Percentiles rank a stretch among this genome's conserved stretches.
These are phyloP conservation scores for Immersiella caudata DNA, from an alignment of 495 filamentous ascomycete species.

Conservation along the genomic window DNA sequence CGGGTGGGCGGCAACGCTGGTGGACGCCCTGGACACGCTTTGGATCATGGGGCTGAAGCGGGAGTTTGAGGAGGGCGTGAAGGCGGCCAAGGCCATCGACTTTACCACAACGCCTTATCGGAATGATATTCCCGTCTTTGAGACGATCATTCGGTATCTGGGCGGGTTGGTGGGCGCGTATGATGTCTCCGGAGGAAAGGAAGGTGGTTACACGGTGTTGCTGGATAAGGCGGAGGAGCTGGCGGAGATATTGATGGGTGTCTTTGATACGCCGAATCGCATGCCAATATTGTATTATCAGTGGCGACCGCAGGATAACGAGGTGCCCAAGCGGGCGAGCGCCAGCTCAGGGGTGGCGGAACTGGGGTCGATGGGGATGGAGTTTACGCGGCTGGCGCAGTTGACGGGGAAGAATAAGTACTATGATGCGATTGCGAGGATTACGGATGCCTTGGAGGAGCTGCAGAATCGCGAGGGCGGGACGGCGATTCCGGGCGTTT, in stretches of 20 bases:
- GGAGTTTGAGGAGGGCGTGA: constrained; percentile 85
- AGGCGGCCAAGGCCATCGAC: constrained; percentile 78
- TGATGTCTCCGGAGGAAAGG: constrained; percentile 68
- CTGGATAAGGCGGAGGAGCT: constrained; percentile 88
- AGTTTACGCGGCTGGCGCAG: constrained; percentile 93
- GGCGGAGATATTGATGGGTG: constrained; percentile 83
- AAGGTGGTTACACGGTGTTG: constrained; percentile 59
- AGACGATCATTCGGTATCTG: constrained; percentile 86
- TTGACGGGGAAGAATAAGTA: constrained; percentile 85
- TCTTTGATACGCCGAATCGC: constrained; percentile 95
- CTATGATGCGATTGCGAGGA: constrained; percentile 92
- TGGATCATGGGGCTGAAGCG: constrained; percentile 94
- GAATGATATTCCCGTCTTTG: constrained; percentile 73
- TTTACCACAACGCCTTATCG: constrained; percentile 74
- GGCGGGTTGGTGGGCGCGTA: constrained; percentile 83
- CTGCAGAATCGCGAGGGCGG: constrained; percentile 63
- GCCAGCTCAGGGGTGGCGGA: constrained; percentile 73
- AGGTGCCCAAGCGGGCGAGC: constrained; percentile 67
- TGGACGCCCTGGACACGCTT: constrained; percentile 90
- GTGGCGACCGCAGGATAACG: constrained; percentile 72
- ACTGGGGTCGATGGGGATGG: constrained; percentile 86
- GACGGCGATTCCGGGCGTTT: constrained; percentile 80
- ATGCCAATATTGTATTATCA: constrained; percentile 89
- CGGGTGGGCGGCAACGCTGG: constrained; percentile 92
- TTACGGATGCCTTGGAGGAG: constrained; percentile 83